Evolutionary conservation across 306 rosid genomes (phyloP).

Genomic region (Gastrolobium villosum): DNA sequence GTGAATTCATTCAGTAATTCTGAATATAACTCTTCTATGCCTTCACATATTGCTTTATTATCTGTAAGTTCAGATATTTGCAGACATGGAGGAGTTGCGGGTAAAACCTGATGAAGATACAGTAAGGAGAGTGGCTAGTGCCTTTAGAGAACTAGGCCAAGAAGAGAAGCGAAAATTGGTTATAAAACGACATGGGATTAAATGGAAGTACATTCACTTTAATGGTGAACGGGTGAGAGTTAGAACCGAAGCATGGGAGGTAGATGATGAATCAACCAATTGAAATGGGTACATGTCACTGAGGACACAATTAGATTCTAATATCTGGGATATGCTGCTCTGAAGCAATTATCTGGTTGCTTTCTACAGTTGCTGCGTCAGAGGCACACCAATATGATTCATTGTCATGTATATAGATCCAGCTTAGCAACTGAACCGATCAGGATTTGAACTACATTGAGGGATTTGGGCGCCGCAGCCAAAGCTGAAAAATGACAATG

Average conservation of each 20-base stretch:
- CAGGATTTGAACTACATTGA: not conserved
- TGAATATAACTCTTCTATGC: conserved; percentile 8
- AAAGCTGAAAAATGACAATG: not conserved
- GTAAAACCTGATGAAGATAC: conserved; percentile 93
- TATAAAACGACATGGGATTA: conserved; percentile 68
- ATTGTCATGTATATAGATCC: not conserved
- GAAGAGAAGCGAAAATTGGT: conserved; percentile 73
- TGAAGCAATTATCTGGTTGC: not conserved
- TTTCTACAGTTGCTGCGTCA: not conserved
- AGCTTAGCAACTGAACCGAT: conserved; percentile 3
- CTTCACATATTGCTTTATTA: conserved; percentile 25
- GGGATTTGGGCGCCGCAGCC: not conserved
- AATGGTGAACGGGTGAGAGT: conserved; percentile 87
- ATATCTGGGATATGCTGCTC: not conserved
- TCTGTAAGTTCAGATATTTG: conserved; percentile 70
- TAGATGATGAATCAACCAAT: conserved; percentile 48
- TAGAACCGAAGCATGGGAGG: conserved; percentile 58
- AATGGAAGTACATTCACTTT: conserved; percentile 89
- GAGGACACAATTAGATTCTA: conserved; percentile 17
- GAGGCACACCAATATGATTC: conserved; percentile 13
- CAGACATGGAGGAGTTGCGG: conserved; percentile 90
- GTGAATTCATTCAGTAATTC: conserved; percentile 20
- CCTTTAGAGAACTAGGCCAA: conserved; percentile 69
- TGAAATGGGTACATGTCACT: conserved; percentile 39
- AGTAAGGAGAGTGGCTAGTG: conserved; percentile 70